Evolutionary conservation across 495 filamentous ascomycete species (phyloP).

Genomic region (Penicillium tannophilum): DNA sequence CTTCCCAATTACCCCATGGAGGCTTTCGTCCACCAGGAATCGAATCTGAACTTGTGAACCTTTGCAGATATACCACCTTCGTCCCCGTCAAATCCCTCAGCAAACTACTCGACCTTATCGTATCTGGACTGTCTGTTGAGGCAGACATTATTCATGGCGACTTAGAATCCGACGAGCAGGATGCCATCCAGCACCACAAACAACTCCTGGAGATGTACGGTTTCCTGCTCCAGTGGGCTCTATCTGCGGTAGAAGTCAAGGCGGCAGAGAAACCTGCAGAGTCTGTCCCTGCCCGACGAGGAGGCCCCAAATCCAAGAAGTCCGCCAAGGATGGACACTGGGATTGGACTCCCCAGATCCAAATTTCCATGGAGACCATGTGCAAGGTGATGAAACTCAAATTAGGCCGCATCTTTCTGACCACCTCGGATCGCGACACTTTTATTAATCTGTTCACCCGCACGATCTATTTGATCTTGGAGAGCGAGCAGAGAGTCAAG

Average conservation of each 20-base stretch:
- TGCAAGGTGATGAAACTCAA: slow-evolving; percentile 94
- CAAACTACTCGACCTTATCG: slow-evolving; percentile 91
- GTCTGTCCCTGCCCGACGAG: slow-evolving; percentile 65
- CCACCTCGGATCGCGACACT: slow-evolving; percentile 94
- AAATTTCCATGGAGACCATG: slow-evolving; percentile 88
- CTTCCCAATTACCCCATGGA: slow-evolving; percentile 46
- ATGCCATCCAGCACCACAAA: slow-evolving; percentile 82
- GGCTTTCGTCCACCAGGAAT: slow-evolving; percentile 40
- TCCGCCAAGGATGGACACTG: slow-evolving; percentile 72
- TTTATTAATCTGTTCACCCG: slow-evolving; percentile 91
- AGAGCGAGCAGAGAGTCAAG: slow-evolving; percentile 93
- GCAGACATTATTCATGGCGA: slow-evolving; percentile 84
- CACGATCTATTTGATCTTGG: slow-evolving; percentile 90
- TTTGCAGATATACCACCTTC: slow-evolving; percentile 75
- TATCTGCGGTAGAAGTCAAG: slow-evolving; percentile 90
- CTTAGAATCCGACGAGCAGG: slow-evolving; percentile 88
- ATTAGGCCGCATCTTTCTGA: slow-evolving; percentile 87
- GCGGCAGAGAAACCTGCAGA: slow-evolving; percentile 83
- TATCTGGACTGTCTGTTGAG: slow-evolving; percentile 91
- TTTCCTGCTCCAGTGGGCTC: slow-evolving; percentile 92
- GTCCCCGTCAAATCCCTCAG: slow-evolving; percentile 80
- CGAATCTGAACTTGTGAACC: slow-evolving; percentile 66
- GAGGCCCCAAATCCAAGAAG: slow-evolving; percentile 80
- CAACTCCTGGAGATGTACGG: slow-evolving; percentile 91
- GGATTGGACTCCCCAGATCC: slow-evolving; percentile 87